phyloP scores from a whole-genome alignment of 192 early-diverging fungal species.

The Coemansia sp. region DNA sequence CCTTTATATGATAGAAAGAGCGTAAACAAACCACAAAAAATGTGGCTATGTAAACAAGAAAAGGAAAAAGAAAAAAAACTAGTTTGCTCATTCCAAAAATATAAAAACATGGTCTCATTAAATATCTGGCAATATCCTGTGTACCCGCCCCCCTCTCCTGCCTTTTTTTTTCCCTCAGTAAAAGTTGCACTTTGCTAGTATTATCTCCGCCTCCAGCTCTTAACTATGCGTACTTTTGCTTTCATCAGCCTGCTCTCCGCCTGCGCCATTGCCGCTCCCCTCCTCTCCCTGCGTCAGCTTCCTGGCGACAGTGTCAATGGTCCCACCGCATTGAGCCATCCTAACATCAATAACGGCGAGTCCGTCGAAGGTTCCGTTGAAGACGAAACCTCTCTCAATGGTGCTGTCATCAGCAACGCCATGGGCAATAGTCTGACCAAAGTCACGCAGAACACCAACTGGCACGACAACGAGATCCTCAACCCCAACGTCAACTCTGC shows the following conservation, averaged over 20 bases:
- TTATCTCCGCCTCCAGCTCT: not conserved
- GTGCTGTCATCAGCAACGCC: constrained; percentile 28
- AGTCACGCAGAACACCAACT: constrained; percentile 30
- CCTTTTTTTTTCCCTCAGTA: not conserved
- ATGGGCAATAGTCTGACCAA: constrained; percentile 26
- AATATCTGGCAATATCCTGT: not conserved
- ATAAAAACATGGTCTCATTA: too few species aligned
- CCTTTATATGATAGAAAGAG: not conserved
- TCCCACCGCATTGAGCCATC: constrained; percentile 36
- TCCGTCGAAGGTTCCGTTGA: constrained; percentile 28
- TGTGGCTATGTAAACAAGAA: not conserved
- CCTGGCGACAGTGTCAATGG: constrained; percentile 39
- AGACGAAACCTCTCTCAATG: constrained; percentile 27
- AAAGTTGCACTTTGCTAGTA: not conserved
- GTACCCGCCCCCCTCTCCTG: not conserved
- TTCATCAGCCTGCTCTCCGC: constrained; percentile 21
- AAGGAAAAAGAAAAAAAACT: not conserved
- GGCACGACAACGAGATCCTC: constrained; percentile 40
- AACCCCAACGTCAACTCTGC: constrained; percentile 46
- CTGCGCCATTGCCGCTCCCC: constrained; percentile 13
- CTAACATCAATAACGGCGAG: constrained; percentile 42
- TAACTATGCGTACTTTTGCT: constrained; percentile 35
- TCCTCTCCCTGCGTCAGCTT: constrained; percentile 11
- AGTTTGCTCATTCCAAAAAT: too few species aligned
- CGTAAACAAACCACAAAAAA: not conserved